These are phyloP conservation scores for Pichia phayaonensis DNA, from an alignment of 805 yeast genomes.

Conservation along the genomic window DNA sequence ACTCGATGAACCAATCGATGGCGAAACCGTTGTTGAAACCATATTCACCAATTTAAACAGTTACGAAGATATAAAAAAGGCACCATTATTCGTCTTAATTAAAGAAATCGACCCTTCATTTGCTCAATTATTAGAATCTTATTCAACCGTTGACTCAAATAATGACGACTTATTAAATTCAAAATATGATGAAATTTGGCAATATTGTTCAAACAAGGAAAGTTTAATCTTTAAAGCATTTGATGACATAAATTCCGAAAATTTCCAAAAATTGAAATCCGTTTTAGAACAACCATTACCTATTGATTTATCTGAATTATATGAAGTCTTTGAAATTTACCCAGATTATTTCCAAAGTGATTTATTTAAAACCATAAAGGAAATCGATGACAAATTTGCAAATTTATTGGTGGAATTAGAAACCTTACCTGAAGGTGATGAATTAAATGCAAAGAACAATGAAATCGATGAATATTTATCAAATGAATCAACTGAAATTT, in stretches of 20 bases:
- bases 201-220: conserved; percentile 16
- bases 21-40: conserved; percentile 11
- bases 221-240: conserved; percentile 18
- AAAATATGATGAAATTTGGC: conserved; percentile 14
- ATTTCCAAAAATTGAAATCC: conserved; percentile 15
- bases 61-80: conserved; percentile 16
- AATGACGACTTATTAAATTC: conserved; percentile 15
- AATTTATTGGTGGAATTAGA: conserved; percentile 17
- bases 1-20: conserved; percentile 7
- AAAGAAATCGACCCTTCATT: conserved; percentile 21
- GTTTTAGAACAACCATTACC: conserved; percentile 22
- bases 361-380: conserved; percentile 13
- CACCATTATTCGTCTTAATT: conserved; percentile 19
- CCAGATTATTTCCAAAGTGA: conserved; percentile 18
- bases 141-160: conserved; percentile 16
- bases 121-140: conserved; percentile 16
- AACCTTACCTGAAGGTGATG: conserved; percentile 18
- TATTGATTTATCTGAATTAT: conserved; percentile 21
- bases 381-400: conserved; percentile 20
- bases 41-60: conserved; percentile 20
- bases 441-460: conserved; percentile 14
- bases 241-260: conserved; percentile 16
- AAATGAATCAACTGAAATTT: conserved; percentile 15
- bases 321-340: conserved; percentile 19
- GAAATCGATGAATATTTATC: conserved; percentile 17